These are phyloP conservation scores for Geotrichum cucujoidarum DNA, from an alignment of 1,139 yeast species.

Conservation along the genomic window DNA sequence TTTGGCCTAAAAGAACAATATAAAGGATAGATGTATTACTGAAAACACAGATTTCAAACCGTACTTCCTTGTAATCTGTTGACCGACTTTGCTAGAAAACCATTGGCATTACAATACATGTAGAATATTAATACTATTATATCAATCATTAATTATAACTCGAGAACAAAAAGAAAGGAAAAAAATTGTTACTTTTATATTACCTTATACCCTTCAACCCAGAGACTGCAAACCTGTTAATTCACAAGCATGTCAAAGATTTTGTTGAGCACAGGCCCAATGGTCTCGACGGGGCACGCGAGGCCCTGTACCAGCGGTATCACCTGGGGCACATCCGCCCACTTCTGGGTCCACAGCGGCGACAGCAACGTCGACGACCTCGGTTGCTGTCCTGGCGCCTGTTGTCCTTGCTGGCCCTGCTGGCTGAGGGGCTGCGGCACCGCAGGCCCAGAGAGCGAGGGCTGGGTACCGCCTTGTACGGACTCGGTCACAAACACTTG, in stretches of 20 bases:
- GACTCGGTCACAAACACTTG: conserved; percentile 15
- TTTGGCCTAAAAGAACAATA: too few species aligned
- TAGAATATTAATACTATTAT: too few species aligned
- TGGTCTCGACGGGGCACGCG: conserved; percentile 26
- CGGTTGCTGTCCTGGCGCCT: too few species aligned
- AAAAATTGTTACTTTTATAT: not conserved
- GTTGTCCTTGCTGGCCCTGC: too few species aligned
- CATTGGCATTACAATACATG: not conserved
- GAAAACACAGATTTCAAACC: too few species aligned
- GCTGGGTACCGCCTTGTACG: conserved; percentile 7
- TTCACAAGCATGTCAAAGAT: conserved; percentile 15
- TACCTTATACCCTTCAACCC: not conserved
- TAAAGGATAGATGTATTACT: too few species aligned
- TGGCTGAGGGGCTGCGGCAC: not conserved
- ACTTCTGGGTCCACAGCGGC: conserved; percentile 20
- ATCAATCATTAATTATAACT: too few species aligned
- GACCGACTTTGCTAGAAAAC: not conserved
- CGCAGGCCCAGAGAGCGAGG: conserved; percentile 8
- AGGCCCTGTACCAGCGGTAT: conserved; percentile 31
- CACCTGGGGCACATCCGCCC: conserved; percentile 22
- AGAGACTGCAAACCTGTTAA: too few species aligned
- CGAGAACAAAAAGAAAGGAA: too few species aligned
- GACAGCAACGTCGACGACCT: conserved; percentile 4
- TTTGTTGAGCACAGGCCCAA: conserved; percentile 21
- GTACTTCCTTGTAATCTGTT: too few species aligned